phyloP scores from a whole-genome alignment of 108 stramenopile species.

The Nitzschia sp. region DNA sequence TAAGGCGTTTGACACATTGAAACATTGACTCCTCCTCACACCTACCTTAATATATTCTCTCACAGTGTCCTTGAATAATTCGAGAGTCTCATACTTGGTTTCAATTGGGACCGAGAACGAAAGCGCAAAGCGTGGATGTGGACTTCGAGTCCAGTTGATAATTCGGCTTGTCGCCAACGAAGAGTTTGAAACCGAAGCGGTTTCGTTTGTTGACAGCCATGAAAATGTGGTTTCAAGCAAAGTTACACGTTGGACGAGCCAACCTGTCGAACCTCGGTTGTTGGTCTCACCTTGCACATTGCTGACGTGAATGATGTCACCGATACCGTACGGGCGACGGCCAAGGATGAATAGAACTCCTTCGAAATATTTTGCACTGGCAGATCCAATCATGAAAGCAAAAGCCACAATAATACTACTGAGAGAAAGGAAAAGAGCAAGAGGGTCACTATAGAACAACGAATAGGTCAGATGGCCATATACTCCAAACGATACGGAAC shows the following conservation, averaged over 20 bases:
- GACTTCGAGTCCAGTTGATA: conserved; percentile 74
- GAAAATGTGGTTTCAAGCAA: conserved; percentile 62
- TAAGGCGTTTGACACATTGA: not conserved
- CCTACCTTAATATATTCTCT: conserved; percentile 68
- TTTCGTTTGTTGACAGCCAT: conserved; percentile 64
- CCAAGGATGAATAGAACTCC: conserved; percentile 66
- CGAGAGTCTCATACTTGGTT: conserved; percentile 52
- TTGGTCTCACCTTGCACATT: conserved; percentile 15
- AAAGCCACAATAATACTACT: conserved; percentile 47
- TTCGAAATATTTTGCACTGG: conserved; percentile 66
- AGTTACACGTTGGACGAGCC: conserved; percentile 65
- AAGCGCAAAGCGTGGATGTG: conserved; percentile 49
- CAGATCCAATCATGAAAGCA: conserved; percentile 69
- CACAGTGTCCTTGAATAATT: conserved; percentile 57
- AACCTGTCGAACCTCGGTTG: conserved; percentile 31
- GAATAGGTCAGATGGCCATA: not conserved
- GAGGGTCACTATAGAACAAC: conserved; percentile 19
- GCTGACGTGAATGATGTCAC: conserved; percentile 64
- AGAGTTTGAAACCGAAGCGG: conserved; percentile 65
- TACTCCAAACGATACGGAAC: not conserved
- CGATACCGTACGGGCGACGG: conserved; percentile 72
- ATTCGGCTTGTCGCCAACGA: conserved; percentile 57
- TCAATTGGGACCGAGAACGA: conserved; percentile 60
- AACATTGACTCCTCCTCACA: not conserved
- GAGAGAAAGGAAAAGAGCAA: conserved; percentile 44